These are phyloP conservation scores for Takashimella tepidaria DNA, from an alignment of 1,284 basidiomycete genomes.

Conservation along the genomic window DNA sequence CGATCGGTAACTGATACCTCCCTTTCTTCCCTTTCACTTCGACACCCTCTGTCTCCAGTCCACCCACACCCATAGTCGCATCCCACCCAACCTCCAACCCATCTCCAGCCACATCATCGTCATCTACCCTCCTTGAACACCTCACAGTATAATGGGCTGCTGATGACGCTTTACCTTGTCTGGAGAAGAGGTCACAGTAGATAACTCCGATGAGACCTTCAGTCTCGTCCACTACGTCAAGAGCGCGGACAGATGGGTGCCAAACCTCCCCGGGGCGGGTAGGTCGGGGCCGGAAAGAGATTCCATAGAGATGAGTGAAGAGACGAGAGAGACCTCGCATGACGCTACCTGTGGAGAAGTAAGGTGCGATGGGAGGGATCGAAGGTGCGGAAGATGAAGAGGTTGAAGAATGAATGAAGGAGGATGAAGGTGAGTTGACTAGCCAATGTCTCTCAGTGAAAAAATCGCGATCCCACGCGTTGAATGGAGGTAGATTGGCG, in stretches of 20 bases:
- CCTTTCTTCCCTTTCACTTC: slow-evolving; percentile 55
- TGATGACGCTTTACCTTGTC: slow-evolving; percentile 78
- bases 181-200: slow-evolving; percentile 85
- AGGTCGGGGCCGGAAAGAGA: slow-evolving; percentile 64
- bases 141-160: slow-evolving; percentile 97
- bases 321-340: slow-evolving; percentile 80
- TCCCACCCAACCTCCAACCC: slow-evolving; percentile 39
- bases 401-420: slow-evolving; percentile 48
- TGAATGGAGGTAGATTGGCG: slow-evolving; percentile 59
- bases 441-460: slow-evolving; percentile 50
- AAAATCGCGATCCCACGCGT: slow-evolving; percentile 91
- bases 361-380: slow-evolving; percentile 58
- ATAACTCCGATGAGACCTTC: slow-evolving; percentile 85
- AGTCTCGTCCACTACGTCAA: slow-evolving; percentile 78
- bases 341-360: slow-evolving; percentile 72
- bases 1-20: slow-evolving; percentile 80
- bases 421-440: background rate
- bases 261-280: slow-evolving; percentile 75
- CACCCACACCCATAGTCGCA: slow-evolving; percentile 30
- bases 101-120: slow-evolving; percentile 75
- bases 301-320: slow-evolving; percentile 79
- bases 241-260: slow-evolving; percentile 80
- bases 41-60: slow-evolving; percentile 39
- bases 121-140: slow-evolving; percentile 84
- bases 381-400: slow-evolving; percentile 61